These are phyloP conservation scores for Tetracentron sinense DNA, from an alignment of 164 flowering plant genomes.

Conservation along the genomic window DNA sequence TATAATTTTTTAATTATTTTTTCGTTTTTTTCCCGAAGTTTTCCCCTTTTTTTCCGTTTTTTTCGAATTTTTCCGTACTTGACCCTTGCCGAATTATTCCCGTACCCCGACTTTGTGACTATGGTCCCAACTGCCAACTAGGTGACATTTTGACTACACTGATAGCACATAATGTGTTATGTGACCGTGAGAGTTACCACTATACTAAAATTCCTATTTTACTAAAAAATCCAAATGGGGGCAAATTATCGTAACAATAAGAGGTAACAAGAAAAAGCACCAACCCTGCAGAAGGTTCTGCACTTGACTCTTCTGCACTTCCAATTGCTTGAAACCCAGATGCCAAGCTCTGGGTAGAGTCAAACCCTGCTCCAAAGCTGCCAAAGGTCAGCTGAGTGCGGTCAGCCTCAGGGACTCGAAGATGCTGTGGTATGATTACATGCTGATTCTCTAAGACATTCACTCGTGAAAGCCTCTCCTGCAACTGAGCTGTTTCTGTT, in stretches of 20 bases:
- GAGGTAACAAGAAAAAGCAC: no score
- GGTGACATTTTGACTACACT: no score
- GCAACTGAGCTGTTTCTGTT: conserved; percentile 39
- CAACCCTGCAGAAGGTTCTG: conserved; percentile 55
- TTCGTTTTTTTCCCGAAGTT: no score
- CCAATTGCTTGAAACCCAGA: conserved; percentile 34
- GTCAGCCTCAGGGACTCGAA: conserved; percentile 80
- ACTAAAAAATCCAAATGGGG: neutral
- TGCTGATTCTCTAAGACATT: conserved; percentile 55
- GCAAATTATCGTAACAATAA: conserved; percentile 1
- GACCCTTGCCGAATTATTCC: no score
- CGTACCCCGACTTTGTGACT: no score
- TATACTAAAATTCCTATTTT: no score
- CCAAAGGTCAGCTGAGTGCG: conserved; percentile 76
- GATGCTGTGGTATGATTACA: conserved; percentile 86
- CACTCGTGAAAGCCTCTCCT: conserved; percentile 48
- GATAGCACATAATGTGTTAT: no score
- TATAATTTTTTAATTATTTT: no score
- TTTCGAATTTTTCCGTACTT: no score
- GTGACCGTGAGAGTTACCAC: no score
- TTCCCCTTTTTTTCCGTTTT: no score
- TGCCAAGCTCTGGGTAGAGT: conserved; percentile 25
- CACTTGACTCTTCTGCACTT: conserved; percentile 33
- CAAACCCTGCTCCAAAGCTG: conserved; percentile 68
- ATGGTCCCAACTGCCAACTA: no score